Percentiles rank a stretch among this genome's conserved stretches.
These are phyloP conservation scores for Pharus latifolius DNA, from an alignment of 176 grass and related monocot genomes.

Conservation along the genomic window DNA sequence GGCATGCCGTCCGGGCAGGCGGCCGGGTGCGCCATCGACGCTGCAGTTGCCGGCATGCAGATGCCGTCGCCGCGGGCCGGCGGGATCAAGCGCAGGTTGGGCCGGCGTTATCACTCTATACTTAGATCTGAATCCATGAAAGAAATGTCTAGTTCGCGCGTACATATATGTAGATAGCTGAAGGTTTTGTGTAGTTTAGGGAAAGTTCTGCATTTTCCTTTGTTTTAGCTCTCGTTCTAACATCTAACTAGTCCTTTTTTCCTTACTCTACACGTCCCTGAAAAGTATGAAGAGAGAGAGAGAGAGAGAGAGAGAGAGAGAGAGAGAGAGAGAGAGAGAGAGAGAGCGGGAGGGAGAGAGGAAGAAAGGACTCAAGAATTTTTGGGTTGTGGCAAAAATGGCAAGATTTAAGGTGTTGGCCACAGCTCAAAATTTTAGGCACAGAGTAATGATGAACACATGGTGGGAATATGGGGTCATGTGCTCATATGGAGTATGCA, in stretches of 20 bases:
- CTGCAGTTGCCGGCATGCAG: constrained; percentile 42
- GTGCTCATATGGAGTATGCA: constrained; percentile 16
- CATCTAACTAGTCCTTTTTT: background rate
- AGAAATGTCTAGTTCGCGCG: background rate
- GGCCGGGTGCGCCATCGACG: constrained; percentile 36
- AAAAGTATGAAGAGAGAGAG: no score
- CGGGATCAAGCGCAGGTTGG: constrained; percentile 72
- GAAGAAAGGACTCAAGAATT: constrained; percentile 14
- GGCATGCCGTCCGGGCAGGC: constrained; percentile 35
- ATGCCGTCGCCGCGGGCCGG: constrained; percentile 52
- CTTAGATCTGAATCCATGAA: constrained; percentile 26
- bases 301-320: no score
- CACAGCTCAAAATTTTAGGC: constrained; percentile 55
- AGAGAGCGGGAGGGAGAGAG: no score
- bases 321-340: no score
- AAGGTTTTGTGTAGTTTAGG: no score
- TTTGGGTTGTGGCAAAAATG: constrained; percentile 11
- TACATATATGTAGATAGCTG: background rate
- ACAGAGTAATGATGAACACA: constrained; percentile 18
- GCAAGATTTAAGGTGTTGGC: constrained; percentile 32
- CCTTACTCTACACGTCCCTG: constrained; percentile 1
- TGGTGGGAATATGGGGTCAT: constrained; percentile 17
- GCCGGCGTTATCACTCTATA: background rate
- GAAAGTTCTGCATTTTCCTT: background rate
- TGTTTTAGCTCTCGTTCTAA: background rate